These are phyloP conservation scores for Cladosporium halotolerans DNA, from an alignment of 2,329 filamentous ascomycete genomes.

Conservation along the genomic window DNA sequence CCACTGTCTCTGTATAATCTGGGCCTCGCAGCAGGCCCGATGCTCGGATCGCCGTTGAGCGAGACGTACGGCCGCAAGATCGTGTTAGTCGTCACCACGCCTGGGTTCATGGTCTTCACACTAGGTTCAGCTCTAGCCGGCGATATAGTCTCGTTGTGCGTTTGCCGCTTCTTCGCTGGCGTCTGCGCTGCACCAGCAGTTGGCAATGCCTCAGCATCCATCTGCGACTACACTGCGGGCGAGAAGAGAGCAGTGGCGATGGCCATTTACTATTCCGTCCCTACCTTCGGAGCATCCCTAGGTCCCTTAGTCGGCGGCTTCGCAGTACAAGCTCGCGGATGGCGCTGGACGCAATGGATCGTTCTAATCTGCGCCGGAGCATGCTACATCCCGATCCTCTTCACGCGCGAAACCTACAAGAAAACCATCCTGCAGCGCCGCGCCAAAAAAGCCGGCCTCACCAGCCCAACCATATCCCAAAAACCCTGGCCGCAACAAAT, in stretches of 20 bases:
- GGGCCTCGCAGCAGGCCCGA: conserved; percentile 33
- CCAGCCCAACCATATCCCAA: conserved; percentile 9
- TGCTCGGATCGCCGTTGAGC: conserved; percentile 32
- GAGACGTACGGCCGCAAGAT: conserved; percentile 33
- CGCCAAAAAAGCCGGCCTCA: conserved; percentile 22
- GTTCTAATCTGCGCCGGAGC: conserved; percentile 27
- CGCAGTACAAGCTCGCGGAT: conserved; percentile 24
- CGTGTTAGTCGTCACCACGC: conserved; percentile 32
- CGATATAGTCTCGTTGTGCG: conserved; percentile 17
- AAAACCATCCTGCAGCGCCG: conserved; percentile 27
- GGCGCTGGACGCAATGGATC: conserved; percentile 32
- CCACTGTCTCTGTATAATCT: conserved; percentile 33
- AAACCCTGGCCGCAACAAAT: conserved; percentile 6
- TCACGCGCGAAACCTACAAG: conserved; percentile 29
- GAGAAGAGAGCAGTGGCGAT: conserved; percentile 23
- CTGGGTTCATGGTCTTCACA: conserved; percentile 32
- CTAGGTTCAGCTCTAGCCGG: conserved; percentile 27
- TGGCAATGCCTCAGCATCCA: conserved; percentile 25
- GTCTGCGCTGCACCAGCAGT: conserved; percentile 36
- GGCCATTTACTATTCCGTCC: conserved; percentile 20
- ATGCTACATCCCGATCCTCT: conserved; percentile 25
- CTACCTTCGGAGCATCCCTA: conserved; percentile 25
- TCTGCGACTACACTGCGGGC: conserved; percentile 28
- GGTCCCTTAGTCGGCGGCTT: conserved; percentile 35
- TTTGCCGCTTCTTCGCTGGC: conserved; percentile 41